phyloP scores from a whole-genome alignment of 2,329 filamentous ascomycete species.

The Fusarium papillatum region DNA sequence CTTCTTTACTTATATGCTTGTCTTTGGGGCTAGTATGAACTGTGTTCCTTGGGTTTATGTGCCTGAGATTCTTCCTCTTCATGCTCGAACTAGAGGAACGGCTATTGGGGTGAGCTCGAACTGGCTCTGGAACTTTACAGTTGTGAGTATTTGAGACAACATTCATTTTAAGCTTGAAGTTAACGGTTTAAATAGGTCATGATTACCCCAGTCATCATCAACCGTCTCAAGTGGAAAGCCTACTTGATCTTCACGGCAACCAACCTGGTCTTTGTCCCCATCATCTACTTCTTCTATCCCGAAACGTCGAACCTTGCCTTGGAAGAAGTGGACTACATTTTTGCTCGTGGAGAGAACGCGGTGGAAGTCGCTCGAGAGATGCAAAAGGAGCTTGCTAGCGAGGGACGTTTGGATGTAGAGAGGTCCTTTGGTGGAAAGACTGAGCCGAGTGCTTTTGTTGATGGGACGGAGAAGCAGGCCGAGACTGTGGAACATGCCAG shows the following conservation, averaged over 20 bases:
- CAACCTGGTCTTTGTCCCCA: conserved; percentile 59
- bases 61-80: conserved; percentile 34
- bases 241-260: conserved; percentile 66
- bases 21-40: conserved; percentile 38
- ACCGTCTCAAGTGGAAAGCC: conserved; percentile 61
- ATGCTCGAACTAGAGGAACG: conserved; percentile 34
- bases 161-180: neutral
- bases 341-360: conserved; percentile 17
- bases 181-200: conserved; percentile 48
- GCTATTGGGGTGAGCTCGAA: conserved; percentile 39
- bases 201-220: conserved; percentile 64
- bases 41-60: conserved; percentile 43
- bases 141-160: neutral
- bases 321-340: conserved; percentile 63
- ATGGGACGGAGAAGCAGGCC: neutral
- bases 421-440: neutral
- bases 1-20: conserved; percentile 37
- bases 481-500: conserved; percentile 6
- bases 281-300: conserved; percentile 62
- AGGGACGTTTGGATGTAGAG: conserved; percentile 20
- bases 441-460: neutral
- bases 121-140: conserved; percentile 17
- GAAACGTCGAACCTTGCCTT: conserved; percentile 64
- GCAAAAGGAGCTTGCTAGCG: conserved; percentile 19
- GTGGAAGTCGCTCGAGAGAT: conserved; percentile 22